Evolutionary conservation across 805 yeast species (phyloP), one percentile per base, ranked within the genome.

Genomic region (Myxozyma udenii): DNA sequence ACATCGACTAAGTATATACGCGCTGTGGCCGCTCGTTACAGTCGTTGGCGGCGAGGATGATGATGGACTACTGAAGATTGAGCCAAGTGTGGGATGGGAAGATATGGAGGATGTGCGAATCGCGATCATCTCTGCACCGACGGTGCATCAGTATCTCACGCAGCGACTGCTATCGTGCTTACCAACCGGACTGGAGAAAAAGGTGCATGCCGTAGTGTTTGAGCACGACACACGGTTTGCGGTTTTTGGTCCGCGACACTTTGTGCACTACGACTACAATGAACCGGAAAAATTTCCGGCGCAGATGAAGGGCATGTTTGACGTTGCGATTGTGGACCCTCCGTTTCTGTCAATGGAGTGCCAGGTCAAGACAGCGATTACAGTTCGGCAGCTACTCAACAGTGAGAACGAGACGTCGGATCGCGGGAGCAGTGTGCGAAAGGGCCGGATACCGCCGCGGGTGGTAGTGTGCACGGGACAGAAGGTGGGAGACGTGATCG

Each of bases 381-480:
- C 86, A 9, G 95, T 91, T 0, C 74, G 80, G 24, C 74, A 78
- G 23, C 67, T 89, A 44, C 64, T 86, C 48, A 70, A 67, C 32
- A 55, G 60, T n/a, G n/a, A n/a, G n/a, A n/a, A n/a, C n/a, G n/a
- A n/a, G n/a, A n/a, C n/a, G n/a, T n/a, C n/a, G 14, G 33, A 28
- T 14, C 33, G 33, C 33, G 33, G 14, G 14, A 28, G 33, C 33
- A 28, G 1, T 66, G n/a, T n/a, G n/a, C n/a, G n/a, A n/a, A n/a
- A n/a, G n/a, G n/a, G n/a, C n/a, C 11, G 25, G 2, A 14, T 22
- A n/a, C 52, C 14, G 43, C 30, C 16, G 24, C 39, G 44, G 50
- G 64, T 85, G 32, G 76, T 87, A n/a, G 78, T 85, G 3, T 85
- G 91, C 58, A 89, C 97, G 1, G 96, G 96, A 33, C 96, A 89